Conservation (phyloP, 306 rosid species). For the Cicer bijugum region DNA sequence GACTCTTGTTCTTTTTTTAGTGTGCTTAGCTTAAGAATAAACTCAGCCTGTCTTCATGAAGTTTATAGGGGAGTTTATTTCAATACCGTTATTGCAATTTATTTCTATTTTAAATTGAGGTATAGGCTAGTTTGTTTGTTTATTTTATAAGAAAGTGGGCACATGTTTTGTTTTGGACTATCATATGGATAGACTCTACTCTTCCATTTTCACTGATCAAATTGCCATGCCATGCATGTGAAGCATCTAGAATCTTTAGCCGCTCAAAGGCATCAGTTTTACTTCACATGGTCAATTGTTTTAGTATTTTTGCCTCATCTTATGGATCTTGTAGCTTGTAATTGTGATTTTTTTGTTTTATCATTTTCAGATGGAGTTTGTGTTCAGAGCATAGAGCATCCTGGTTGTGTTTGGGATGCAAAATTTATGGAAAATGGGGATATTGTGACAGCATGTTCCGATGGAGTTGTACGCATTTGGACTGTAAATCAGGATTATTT, state of each 20-base stretch:
- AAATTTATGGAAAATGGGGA: constrained; percentile 96
- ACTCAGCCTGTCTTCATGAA: constrained; percentile 14
- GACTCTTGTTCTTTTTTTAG: constrained; percentile 34
- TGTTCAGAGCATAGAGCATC: constrained; percentile 95
- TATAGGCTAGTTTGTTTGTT: constrained; percentile 16
- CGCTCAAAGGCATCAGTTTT: constrained; percentile 14
- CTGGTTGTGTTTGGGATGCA: constrained; percentile 97
- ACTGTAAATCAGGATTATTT: constrained; percentile 64
- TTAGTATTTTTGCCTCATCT: constrained; percentile 13
- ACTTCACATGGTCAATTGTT: not conserved
- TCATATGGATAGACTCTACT: constrained; percentile 24
- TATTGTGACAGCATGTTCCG: constrained; percentile 95
- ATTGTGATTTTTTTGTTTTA: constrained; percentile 16
- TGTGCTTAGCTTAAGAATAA: constrained; percentile 22
- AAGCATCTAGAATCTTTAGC: constrained; percentile 11
- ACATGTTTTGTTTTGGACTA: constrained; percentile 12
- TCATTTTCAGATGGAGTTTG: constrained; percentile 78
- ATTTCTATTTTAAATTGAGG: constrained; percentile 1
- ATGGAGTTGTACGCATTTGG: constrained; percentile 88
- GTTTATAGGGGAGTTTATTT: not conserved
- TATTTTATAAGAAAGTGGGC: not conserved
- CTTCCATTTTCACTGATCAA: constrained; percentile 34
- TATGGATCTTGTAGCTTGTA: constrained; percentile 29
- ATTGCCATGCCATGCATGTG: not conserved
- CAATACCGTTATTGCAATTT: not conserved